Base-by-base conservation (phyloP, 2,329 filamentous ascomycete species). In the Ophiostoma pallidulum region DNA sequence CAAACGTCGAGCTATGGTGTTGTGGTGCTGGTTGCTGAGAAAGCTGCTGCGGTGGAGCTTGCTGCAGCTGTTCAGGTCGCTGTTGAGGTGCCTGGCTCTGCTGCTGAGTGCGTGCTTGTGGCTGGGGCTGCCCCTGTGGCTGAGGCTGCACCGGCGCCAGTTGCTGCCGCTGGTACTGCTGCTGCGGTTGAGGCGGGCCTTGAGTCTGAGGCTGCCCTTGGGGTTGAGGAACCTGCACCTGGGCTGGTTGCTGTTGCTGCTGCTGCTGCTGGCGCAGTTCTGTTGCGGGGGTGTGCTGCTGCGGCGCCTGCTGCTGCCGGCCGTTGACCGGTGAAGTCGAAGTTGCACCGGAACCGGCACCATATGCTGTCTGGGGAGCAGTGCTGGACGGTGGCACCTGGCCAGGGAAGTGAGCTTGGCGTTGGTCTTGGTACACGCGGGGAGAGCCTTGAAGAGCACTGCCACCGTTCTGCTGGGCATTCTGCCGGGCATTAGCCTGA, bases 381-480 rank as follows among this genome's bases (percentile, higher is more conserved):
- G 4, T 35, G 13, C 4, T 4, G 14, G 33, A 37, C 20, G 33
- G 45, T n/a, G 13, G 45, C 13, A 38, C 22, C n/a, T 45, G 48
- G 12, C 32, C 39, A 8, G 41, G 43, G 8, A 36, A 39, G 10
- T 42, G 26, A 6, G 26, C 24, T 22, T 49, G 50, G 13, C 41
- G 45, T 45, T 50, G 53, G 26, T 46, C 46, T 24, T 53, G 53
- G 18, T 48, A 45, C 43, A 51, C 16, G 38, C 24, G 37, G 22
- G 46, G 32, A 7, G 40, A 42, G 4, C 50, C 51, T 16, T 42
- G 49, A 1, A 40, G 44, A 32, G 10, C 24, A 19, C 16, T 14
- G 9, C 8, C 29, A 5, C 28, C 14, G 8, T 4, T 8, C 38
- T 19, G 3, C 20, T 26, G 37, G 16, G 20, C n/a, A n/a, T n/a